Base-by-base conservation (phyloP, 257 asterid genomes). In the Lycium barbarum region DNA sequence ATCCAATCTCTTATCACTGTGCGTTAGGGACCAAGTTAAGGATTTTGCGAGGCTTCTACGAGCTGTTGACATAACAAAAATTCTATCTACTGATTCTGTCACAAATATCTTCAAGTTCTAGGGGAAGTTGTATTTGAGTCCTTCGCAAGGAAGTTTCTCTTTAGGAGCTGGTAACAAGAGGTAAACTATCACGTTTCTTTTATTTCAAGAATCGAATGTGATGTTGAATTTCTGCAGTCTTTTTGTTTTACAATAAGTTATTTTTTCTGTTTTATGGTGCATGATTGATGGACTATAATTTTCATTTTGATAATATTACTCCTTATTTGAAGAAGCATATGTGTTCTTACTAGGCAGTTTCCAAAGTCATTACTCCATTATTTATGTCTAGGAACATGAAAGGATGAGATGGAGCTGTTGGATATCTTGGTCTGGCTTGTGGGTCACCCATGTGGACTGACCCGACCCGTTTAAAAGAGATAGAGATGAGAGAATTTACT, bases 11-110 rank as follows among this genome's bases (percentile, higher is more conserved):
- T 87, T 89, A 87, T 98, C 95, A 11, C 87, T 96, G 87, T 87
- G 91, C 40, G 91, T 92, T 82, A 86, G 98, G 86, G 90, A 87
- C 79, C 89, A 90, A 78, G 91, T 83, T 84, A 86, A 91, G 80
- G 96, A 92, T 88, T 80, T 90, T 81, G 40, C 88, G 89, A 84
- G 67, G 91, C 90, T 96, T 40, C 79, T 96, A 89, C 84, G 88
- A 86, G 85, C 92, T 85, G 86, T 92, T 49, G 95, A 93, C 87
- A 88, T 92, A 83, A 87, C 93, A 84, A 89, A 90, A 87, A 88
- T 90, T 87, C 86, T 91, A 15, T 89, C 96, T 82, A 80, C 81
- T 84, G 89, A 88, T 55, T 72, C 53, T 85, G 78, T 85, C 54
- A 85, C 80, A 86, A 36, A 88, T 71, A 87, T 94, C 33, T 26